Evolutionary conservation across 2,329 filamentous ascomycete genomes (phyloP).

Genomic region (Aspergillus thermomutatus): DNA sequence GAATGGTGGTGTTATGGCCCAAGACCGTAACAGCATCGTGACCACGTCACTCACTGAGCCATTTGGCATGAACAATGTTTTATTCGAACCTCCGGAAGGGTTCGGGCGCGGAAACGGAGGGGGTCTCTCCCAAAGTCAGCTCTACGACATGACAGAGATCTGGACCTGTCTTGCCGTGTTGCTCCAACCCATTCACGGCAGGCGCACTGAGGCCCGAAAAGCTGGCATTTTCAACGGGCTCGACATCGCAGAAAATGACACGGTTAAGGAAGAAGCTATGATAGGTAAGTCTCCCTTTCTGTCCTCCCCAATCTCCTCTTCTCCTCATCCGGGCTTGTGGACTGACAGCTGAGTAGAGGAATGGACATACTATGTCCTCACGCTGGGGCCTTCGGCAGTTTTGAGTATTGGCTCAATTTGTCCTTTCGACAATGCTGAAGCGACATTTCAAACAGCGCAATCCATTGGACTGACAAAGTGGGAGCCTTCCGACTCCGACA

Average conservation of each 20-base stretch:
- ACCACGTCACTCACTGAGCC: slow-evolving; percentile 47
- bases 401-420: slow-evolving; percentile 48
- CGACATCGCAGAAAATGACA: slow-evolving; percentile 44
- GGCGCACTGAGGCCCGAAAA: slow-evolving; percentile 52
- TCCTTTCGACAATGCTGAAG: slow-evolving; percentile 35
- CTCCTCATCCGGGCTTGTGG: slow-evolving; percentile 1
- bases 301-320: too few relatives aligned
- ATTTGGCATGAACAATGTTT: slow-evolving; percentile 51
- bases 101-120: slow-evolving; percentile 56
- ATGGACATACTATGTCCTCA: slow-evolving; percentile 60
- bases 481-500: slow-evolving; percentile 46
- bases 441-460: slow-evolving; percentile 52
- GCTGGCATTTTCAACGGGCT: slow-evolving; percentile 57
- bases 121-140: slow-evolving; percentile 53
- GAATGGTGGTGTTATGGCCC: slow-evolving; percentile 53
- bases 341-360: slow-evolving; percentile 46
- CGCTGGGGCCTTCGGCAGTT: slow-evolving; percentile 55
- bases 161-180: slow-evolving; percentile 60
- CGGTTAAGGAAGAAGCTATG: slow-evolving; percentile 47
- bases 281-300: slow-evolving; percentile 42
- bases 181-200: slow-evolving; percentile 54
- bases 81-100: slow-evolving; percentile 55
- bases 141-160: slow-evolving; percentile 63
- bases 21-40: slow-evolving; percentile 38
- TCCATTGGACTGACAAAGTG: slow-evolving; percentile 57